Conservation (phyloP, 2,329 filamentous ascomycete genomes). For the Fonsecaea monophora region DNA sequence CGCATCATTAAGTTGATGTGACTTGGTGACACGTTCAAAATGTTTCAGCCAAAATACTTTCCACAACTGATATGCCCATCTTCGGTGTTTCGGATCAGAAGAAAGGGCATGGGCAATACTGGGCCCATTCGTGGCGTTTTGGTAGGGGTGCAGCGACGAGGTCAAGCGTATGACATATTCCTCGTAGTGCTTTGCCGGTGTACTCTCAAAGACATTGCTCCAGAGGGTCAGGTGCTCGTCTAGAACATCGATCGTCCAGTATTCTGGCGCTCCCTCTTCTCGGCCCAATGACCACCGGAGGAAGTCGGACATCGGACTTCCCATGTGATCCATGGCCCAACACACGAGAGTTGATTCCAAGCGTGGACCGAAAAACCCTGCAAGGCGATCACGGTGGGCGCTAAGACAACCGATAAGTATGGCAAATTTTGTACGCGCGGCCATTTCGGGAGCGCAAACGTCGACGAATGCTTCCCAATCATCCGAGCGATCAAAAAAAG, state of each 20-base stretch:
- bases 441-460: neutral
- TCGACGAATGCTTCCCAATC: constrained; percentile 10
- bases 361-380: constrained; percentile 5
- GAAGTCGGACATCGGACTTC: constrained; percentile 19
- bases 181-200: constrained; percentile 2
- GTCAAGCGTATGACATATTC: constrained; percentile 6
- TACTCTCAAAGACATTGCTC: constrained; percentile 26
- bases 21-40: constrained; percentile 2
- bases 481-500: neutral
- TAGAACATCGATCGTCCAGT: constrained; percentile 26
- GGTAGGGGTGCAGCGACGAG: neutral
- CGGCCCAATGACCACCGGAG: constrained; percentile 25
- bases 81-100: constrained; percentile 8
- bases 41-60: constrained; percentile 7
- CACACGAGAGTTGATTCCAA: constrained; percentile 23
- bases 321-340: constrained; percentile 22
- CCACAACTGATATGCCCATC: constrained; percentile 13
- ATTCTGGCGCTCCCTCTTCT: constrained; percentile 7
- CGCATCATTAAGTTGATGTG: neutral
- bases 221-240: constrained; percentile 24
- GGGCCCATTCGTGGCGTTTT: neutral
- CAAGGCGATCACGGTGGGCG: constrained; percentile 18
- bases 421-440: constrained; percentile 11
- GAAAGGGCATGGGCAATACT: constrained; percentile 5
- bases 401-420: constrained; percentile 9